Base-by-base conservation (phyloP, 1,284 basidiomycete species). In the Neotropicomus parvogracilis region DNA sequence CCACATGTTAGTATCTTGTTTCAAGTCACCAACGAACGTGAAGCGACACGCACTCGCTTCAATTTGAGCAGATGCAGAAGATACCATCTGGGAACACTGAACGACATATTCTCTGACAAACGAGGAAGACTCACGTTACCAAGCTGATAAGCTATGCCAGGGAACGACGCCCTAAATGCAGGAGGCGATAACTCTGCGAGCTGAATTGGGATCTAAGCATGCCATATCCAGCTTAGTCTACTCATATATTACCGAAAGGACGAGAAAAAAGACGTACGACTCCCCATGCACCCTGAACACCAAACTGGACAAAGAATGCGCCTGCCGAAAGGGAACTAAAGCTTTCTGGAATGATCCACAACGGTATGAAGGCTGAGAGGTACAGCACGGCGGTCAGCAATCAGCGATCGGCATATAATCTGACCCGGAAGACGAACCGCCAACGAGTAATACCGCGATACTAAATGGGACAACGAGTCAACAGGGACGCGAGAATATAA, bases 161-260 rank as follows among this genome's bases (percentile, higher is more conserved):
- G 87, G 77, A 95, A 97, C 0, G 90, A 89, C 8, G 93, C 91
- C 45, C 95, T 79, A 79, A 95, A 98, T 0, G 91, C 92, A 7
- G 93, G 85, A 0, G 93, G 92, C 0, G 90, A 87, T 67, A 95
- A 81, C 66, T 97, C 95, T 7, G 85, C 80, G 7, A 97, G 77
- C 64, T 89, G 85, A 61, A 92, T 90, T 1, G 90, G 90, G 55
- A 92, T 85, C 73, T 85, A 59, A 24, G 11, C n/a, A 16, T 21
- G 6, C 3, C 1, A n/a, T 11, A 35, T 35, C 9, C 21, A 16
- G 13, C 20, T 50, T 37, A 36, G 13, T 20, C 13, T 10, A 32
- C n/a, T 36, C 4, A 8, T 14, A 64, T 58, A 41, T 10, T 33
- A 34, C 20, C 3, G 38, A 32, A 19, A 19, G 11, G 19, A 29